phyloP scores from a whole-genome alignment of 768 basidiomycete genomes.

The Leucocoprinus leucothites region DNA sequence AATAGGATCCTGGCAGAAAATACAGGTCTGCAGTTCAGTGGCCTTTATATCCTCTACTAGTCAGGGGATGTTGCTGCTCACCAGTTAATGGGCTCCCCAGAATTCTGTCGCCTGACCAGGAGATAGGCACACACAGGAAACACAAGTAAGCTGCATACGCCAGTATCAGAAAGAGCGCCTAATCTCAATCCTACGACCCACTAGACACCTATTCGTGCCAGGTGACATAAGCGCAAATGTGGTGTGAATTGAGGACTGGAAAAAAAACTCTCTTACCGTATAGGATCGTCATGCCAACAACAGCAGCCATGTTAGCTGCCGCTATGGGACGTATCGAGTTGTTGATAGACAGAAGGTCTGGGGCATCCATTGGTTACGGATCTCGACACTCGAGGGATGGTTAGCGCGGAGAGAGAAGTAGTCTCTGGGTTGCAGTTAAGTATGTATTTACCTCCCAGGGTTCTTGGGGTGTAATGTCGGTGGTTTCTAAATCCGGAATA shows the following conservation, averaged over 20 bases:
- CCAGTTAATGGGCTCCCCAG: slow-evolving; percentile 1
- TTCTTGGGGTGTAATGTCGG: no score
- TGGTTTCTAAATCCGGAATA: no score
- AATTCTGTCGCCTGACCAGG: not conserved
- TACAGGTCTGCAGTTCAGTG: not conserved
- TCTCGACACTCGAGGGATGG: no score
- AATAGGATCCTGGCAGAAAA: not conserved
- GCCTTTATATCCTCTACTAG: not conserved
- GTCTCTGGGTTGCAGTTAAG: no score
- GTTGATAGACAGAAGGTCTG: not conserved
- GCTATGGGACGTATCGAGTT: not conserved
- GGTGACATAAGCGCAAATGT: not conserved
- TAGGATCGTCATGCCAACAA: not conserved
- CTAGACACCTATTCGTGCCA: not conserved
- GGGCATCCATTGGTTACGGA: not conserved
- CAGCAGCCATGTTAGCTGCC: slow-evolving; percentile 1
- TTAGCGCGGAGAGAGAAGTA: no score
- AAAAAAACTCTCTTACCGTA: not conserved
- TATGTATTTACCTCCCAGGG: no score
- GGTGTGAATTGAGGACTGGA: not conserved
- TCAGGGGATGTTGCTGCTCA: not conserved
- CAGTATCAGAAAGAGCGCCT: not conserved
- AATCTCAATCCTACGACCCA: no score
- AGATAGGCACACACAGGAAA: not conserved
- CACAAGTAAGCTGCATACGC: not conserved